Base-by-base conservation (phyloP, 73 alveolate genomes). In the Paramecium pentaurelia region DNA sequence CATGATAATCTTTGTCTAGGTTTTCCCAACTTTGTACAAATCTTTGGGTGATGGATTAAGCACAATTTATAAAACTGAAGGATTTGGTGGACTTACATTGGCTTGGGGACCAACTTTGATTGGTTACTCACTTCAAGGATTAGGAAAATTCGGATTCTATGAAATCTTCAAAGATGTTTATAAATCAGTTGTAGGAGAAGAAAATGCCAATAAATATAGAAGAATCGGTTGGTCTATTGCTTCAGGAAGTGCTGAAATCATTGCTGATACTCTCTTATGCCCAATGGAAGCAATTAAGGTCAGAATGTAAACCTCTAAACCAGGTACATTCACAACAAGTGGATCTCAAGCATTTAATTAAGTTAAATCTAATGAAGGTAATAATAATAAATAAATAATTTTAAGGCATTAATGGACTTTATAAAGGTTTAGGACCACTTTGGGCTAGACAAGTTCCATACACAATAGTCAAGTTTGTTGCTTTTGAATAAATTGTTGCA, bases 121-220 rank as follows among this genome's bases (percentile, higher is more conserved):
- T 60, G 99, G 99, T 36, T 97, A 97, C 88, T 93, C 98, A 0
- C 71, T 92, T 34, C 95, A 96, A 92, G 99, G 99, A 58, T 93
- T 96, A 93, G 98, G 98, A 18, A 97, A 97, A 93, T 97, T 93
- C 92, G 99, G 99, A 32, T 97, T 97, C 95, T 97, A 97, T 86
- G 99, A 97, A 86, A 95, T 97, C 96, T 97, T 97, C 97, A 97
- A 97, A 97, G 99, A 97, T 93, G 98, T 97, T 58, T 97, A 97
- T 89, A 94, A 92, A 94, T 94, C 93, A 11, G 73, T 93, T 16
- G 95, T 95, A 38, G 99, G 99, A 14, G 95, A 86, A 30, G 97
- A 96, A 58, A 95, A 92, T 25, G 99, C 99, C 30, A 95, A 75
- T 51, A 93, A 97, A 89, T 97, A 95, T 93, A 94, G 95, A 92